Evolutionary conservation across 768 basidiomycete genomes (phyloP), one percentile per base, ranked within the genome.

Genomic region (Kwoniella pini): DNA sequence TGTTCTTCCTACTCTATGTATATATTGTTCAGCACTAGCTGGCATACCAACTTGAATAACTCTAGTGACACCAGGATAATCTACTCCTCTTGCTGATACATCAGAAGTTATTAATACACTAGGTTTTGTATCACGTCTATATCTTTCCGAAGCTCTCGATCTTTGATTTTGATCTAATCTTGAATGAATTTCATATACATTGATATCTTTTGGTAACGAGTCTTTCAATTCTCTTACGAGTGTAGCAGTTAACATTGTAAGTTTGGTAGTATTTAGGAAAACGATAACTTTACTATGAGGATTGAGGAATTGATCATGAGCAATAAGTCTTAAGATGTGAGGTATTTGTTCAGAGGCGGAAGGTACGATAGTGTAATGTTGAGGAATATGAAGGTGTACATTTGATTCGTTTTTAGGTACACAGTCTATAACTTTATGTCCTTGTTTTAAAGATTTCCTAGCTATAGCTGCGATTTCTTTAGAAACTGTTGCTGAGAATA

Each of bases 1-100:
- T 0, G 92, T 91, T 55, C 91, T 84, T 2, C 90, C 89, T 43
- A 95, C 85, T 58, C 93, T 88, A 67, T 93, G 90, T 50, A 92
- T 81, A 74, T 96, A 95, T 65, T 87, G 84, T 21, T 91, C 88
- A 10, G 84, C 78, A 0, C 79, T 81, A 5, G 79, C 75, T 1
- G 95, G 93, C 6, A 89, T 81, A 51, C 95, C 93, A 51, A 99
- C 82, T 76, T 97, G 96, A 65, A 98, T 88, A 62, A 94, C 88
- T 38, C 92, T 86, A 0, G 90, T 90, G 21, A 93, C 89, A 19
- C 84, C 85, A 7, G 91, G 91, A 75, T 94, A 95, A 76, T 95
- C 90, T 44, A 94, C 84, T 15, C 90, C 90, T 58, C 91, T 85
- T 21, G 91, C 90, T 27, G 90, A 92, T 4, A 95, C 86, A 67